phyloP scores from a whole-genome alignment of 257 asterid species.

The Hygrophila difformis region DNA sequence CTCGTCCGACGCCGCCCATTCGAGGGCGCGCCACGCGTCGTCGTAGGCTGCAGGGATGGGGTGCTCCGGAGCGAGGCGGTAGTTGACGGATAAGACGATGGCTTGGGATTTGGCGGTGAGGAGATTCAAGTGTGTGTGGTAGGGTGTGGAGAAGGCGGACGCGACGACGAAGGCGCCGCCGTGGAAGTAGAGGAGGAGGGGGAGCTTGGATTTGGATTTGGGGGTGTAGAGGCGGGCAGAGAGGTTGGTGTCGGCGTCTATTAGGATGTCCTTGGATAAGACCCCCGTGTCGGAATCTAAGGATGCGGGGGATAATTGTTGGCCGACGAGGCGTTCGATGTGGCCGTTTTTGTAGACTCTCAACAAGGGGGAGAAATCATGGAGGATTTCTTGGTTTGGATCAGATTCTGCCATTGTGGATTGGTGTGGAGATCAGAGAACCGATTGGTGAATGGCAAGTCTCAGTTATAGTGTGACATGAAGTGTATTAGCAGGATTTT shows the following conservation, averaged over 20 bases:
- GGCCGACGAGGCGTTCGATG: slow-evolving; percentile 25
- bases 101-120: slow-evolving; percentile 17
- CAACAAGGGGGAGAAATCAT: slow-evolving; percentile 31
- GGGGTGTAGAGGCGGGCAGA: slow-evolving; percentile 26
- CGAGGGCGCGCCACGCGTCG: slow-evolving; percentile 25
- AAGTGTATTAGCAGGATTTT: no score
- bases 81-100: slow-evolving; percentile 28
- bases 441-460: no score
- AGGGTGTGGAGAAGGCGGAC: slow-evolving; percentile 31
- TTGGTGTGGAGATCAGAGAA: no score
- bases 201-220: slow-evolving; percentile 9
- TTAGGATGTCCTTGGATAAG: slow-evolving; percentile 24
- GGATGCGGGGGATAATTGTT: slow-evolving; percentile 18
- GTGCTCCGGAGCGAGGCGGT: slow-evolving; percentile 39
- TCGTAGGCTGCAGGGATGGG: slow-evolving; percentile 25
- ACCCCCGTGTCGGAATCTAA: slow-evolving; percentile 21
- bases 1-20: slow-evolving; percentile 1
- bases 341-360: slow-evolving; percentile 29
- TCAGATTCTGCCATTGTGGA: no score
- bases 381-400: no score
- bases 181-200: slow-evolving; percentile 33
- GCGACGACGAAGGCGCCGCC: slow-evolving; percentile 34
- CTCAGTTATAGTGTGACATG: no score
- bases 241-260: not conserved
- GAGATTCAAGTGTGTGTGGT: slow-evolving; percentile 24